Evolutionary conservation across 2,329 filamentous ascomycete species (phyloP), one percentile per base, ranked within the genome.

Genomic region (Trichophyton schoenleinii): DNA sequence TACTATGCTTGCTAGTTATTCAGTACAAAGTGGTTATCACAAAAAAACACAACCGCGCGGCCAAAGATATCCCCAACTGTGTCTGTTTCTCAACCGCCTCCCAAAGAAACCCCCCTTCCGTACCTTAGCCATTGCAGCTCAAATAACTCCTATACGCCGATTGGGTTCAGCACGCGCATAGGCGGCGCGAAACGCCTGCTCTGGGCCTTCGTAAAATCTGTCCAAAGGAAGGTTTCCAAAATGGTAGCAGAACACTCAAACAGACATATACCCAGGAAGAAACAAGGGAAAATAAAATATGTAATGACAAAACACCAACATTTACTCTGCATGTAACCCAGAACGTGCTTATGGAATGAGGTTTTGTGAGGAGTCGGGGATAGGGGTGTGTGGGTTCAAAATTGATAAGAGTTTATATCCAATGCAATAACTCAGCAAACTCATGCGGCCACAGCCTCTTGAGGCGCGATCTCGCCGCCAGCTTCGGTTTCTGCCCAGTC

Each of bases 401-500:
- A 11, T 28, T 49, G n/a, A 11, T 49, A 3, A 57, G 6, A 57
- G 28, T 31, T 31, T 6, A 8, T 15, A 13, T 57, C 25, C 5
- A 31, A 36, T 57, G 13, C 52, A 38, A 22, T 8, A n/a, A 11
- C 25, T 34, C 11, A 34, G 25, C 34, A 9, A 22, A 58, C 22
- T 58, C 22, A 58, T 20, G 55, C 15, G 18, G 36, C 55, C 22
- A 22, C 61, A 61, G 69, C 65, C 59, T 68, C 60, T 61, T 75
- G 72, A 61, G 67, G 68, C 57, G 71, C 72, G 57, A 75, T 70
- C 63, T 79, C 79, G 53, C 78, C 80, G 38, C 75, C 76, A 57
- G 79, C 78, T 58, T 77, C 75, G 63, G 79, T 80, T 79, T 97
- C 94, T 0, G 94, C 94, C 94, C 94, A 99, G 42, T 87, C 85